Percentiles rank a stretch among this genome's conserved stretches.
Conservation (phyloP, 2,329 filamentous ascomycete species). For the Aureobasidium mangrovei region DNA sequence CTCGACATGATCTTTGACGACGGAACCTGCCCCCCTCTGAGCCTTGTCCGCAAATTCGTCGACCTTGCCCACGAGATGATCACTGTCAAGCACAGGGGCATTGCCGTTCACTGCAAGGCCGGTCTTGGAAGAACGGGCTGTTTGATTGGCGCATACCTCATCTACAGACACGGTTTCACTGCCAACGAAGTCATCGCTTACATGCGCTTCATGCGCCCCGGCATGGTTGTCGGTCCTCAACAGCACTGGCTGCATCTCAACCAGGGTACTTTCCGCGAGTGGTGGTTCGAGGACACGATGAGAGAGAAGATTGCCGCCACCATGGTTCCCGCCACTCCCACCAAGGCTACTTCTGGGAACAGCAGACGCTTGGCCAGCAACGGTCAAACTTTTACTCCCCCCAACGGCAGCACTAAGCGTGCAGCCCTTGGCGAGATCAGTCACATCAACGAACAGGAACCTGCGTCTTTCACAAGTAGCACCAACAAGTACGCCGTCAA, state of each 20-base stretch:
- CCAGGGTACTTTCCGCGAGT: slow-evolving; percentile 94
- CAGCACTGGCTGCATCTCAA: slow-evolving; percentile 99
- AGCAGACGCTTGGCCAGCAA: slow-evolving; percentile 49
- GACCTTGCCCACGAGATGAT: slow-evolving; percentile 92
- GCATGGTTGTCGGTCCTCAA: slow-evolving; percentile 97
- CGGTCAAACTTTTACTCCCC: slow-evolving; percentile 71
- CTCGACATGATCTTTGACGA: slow-evolving; percentile 99
- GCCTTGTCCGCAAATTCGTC: slow-evolving; percentile 89
- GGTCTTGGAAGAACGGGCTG: slow-evolving; percentile 92
- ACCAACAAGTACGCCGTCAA: slow-evolving; percentile 51
- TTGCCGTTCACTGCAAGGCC: slow-evolving; percentile 97
- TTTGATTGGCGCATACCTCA: slow-evolving; percentile 92
- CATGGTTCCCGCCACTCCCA: slow-evolving; percentile 48
- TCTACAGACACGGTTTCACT: slow-evolving; percentile 94
- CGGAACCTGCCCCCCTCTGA: slow-evolving; percentile 83
- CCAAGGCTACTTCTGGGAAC: slow-evolving; percentile 34
- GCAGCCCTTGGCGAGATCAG: slow-evolving; percentile 92
- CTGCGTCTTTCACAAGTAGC: slow-evolving; percentile 8
- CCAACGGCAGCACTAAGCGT: slow-evolving; percentile 62
- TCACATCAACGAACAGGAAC: slow-evolving; percentile 55
- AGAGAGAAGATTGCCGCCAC: slow-evolving; percentile 68
- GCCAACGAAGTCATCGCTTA: slow-evolving; percentile 94
- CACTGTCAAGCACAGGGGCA: slow-evolving; percentile 78
- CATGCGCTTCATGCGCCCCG: slow-evolving; percentile 96
- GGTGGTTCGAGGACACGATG: slow-evolving; percentile 76